Evolutionary conservation across 805 yeast species (phyloP).

Genomic region (Ogataea haglerorum): DNA sequence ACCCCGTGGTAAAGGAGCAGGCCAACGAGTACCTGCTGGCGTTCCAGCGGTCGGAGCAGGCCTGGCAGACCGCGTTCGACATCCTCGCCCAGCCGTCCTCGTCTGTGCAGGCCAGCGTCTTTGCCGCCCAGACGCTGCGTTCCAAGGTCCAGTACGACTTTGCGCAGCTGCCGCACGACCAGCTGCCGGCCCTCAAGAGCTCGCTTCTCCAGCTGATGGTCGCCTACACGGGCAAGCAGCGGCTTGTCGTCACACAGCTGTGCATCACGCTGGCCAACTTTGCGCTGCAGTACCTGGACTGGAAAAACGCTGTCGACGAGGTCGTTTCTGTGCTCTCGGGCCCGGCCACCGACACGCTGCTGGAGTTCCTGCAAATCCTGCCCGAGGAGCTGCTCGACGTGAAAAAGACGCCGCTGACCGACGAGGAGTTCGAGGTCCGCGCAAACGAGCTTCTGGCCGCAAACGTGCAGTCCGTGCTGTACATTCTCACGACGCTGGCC

Average conservation of each 20-base stretch:
- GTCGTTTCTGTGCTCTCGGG: constrained; percentile 50
- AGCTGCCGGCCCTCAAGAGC: constrained; percentile 60
- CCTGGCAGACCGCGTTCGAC: constrained; percentile 72
- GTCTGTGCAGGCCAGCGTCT: constrained; percentile 60
- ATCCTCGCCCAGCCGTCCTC: constrained; percentile 39
- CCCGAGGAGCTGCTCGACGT: constrained; percentile 89
- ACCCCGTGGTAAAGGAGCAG: constrained; percentile 36
- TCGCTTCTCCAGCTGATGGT: constrained; percentile 59
- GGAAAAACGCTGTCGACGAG: constrained; percentile 72
- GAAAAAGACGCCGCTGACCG: constrained; percentile 72
- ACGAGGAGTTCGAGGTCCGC: constrained; percentile 71
- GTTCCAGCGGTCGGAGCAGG: constrained; percentile 78
- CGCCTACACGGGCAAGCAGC: constrained; percentile 43
- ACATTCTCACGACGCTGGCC: constrained; percentile 54
- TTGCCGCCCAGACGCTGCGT: constrained; percentile 88
- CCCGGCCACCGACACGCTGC: constrained; percentile 43
- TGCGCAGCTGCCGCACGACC: constrained; percentile 63
- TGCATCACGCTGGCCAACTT: constrained; percentile 79
- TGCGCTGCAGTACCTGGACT: constrained; percentile 69
- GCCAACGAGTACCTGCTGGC: constrained; percentile 61
- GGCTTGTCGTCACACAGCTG: constrained; percentile 75
- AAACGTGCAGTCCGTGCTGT: constrained; percentile 66
- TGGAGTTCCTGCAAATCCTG: constrained; percentile 79
- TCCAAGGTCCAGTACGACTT: constrained; percentile 83
- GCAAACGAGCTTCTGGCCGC: constrained; percentile 58